Conservation (phyloP, 1,284 basidiomycete genomes). For the Pholiota adiposa region DNA sequence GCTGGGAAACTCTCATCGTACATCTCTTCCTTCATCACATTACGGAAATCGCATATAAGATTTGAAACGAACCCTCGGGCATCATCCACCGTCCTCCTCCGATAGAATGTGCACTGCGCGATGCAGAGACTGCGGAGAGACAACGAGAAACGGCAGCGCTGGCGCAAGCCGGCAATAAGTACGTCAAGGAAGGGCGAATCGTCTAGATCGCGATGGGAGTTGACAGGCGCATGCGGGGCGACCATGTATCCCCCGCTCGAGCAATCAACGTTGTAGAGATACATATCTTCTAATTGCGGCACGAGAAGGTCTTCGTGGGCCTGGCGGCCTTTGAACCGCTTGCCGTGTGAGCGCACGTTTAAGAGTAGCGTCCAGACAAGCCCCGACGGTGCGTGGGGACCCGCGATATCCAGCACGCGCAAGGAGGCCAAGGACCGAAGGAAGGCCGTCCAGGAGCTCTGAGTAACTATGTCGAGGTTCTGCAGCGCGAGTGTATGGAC, state of each 20-base stretch:
- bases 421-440: slow-evolving; percentile 32
- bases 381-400: slow-evolving; percentile 39
- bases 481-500: slow-evolving; percentile 38
- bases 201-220: slow-evolving; percentile 39
- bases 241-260: slow-evolving; percentile 43
- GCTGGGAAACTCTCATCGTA: slow-evolving; percentile 21
- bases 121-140: slow-evolving; percentile 37
- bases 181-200: slow-evolving; percentile 45
- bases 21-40: slow-evolving; percentile 27
- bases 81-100: slow-evolving; percentile 26
- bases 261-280: slow-evolving; percentile 40
- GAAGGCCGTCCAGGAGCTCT: slow-evolving; percentile 40
- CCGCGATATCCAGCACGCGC: slow-evolving; percentile 37
- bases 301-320: slow-evolving; percentile 31
- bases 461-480: slow-evolving; percentile 39
- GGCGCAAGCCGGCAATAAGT: slow-evolving; percentile 32
- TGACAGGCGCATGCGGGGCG: slow-evolving; percentile 28
- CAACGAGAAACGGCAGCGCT: slow-evolving; percentile 29
- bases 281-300: slow-evolving; percentile 37
- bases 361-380: slow-evolving; percentile 41
- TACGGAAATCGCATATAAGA: slow-evolving; percentile 33
- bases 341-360: slow-evolving; percentile 28
- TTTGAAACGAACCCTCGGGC: slow-evolving; percentile 30
- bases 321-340: slow-evolving; percentile 20
- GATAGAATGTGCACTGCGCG: slow-evolving; percentile 33